phyloP scores from a whole-genome alignment of 139 green algal species.

The Closterium sp. region DNA sequence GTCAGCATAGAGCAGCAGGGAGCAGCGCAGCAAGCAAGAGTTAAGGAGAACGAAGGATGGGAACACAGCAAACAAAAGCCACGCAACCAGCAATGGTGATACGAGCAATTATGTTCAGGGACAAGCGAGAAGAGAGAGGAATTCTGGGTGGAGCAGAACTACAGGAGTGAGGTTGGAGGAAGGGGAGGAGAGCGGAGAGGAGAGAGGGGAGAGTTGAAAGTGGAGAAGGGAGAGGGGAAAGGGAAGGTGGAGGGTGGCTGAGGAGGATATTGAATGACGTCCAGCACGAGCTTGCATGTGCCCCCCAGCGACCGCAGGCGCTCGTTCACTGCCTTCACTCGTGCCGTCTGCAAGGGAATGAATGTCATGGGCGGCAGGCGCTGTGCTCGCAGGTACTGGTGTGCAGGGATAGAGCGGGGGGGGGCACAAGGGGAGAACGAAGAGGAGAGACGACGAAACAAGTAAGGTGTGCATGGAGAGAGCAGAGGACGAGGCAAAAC shows the following conservation, averaged over 20 bases:
- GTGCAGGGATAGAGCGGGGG: no score
- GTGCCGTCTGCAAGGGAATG: constrained; percentile 73
- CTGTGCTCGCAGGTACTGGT: constrained; percentile 67
- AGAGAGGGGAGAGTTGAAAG: no score
- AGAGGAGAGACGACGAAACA: constrained; percentile 8
- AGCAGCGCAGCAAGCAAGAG: not conserved
- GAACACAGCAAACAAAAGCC: not conserved
- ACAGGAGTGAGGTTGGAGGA: not conserved
- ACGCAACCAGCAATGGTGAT: not conserved
- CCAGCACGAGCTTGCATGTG: constrained; percentile 73
- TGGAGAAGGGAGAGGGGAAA: no score
- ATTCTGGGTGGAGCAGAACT: no score
- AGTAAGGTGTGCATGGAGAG: no score
- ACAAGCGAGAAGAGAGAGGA: no score
- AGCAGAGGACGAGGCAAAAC: no score
- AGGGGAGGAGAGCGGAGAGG: no score
- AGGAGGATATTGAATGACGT: constrained; percentile 69
- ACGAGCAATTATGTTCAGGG: no score
- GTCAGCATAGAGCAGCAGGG: not conserved
- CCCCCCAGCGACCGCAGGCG: constrained; percentile 77
- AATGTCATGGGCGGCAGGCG: constrained; percentile 82
- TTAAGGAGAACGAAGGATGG: not conserved
- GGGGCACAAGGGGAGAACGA: constrained; percentile 1
- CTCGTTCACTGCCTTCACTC: constrained; percentile 69
- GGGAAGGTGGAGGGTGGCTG: not conserved